Conservation (phyloP, 768 basidiomycete genomes). For the Hirschioporus abietinus region DNA sequence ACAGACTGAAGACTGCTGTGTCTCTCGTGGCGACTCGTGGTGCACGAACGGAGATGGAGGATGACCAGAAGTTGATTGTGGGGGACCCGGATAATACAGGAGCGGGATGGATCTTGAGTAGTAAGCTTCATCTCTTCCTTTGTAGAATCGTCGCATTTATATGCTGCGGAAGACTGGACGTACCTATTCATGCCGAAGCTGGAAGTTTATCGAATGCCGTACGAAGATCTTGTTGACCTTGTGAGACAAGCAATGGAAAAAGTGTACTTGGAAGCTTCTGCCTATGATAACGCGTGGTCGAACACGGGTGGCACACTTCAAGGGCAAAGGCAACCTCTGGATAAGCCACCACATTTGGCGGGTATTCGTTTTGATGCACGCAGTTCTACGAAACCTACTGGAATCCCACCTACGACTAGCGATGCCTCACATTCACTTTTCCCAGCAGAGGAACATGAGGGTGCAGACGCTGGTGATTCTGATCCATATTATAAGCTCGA, state of each 20-base stretch:
- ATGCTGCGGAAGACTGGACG: constrained; percentile 37
- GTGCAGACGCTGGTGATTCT: too few species aligned
- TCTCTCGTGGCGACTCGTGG: constrained; percentile 37
- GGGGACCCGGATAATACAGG: not conserved
- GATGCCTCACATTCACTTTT: too few species aligned
- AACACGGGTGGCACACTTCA: not conserved
- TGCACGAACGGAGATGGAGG: constrained; percentile 24
- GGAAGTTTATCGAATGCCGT: constrained; percentile 40
- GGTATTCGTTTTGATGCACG: not conserved
- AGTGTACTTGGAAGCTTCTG: not conserved
- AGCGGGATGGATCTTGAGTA: constrained; percentile 10
- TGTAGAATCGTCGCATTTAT: not conserved
- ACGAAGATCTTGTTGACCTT: constrained; percentile 29
- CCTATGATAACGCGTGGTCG: not conserved
- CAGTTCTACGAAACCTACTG: too few species aligned
- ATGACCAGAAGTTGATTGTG: not conserved
- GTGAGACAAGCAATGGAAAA: not conserved
- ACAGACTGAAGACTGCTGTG: constrained; percentile 35
- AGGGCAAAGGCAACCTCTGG: not conserved
- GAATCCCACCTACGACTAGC: too few species aligned
- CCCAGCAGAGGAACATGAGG: too few species aligned
- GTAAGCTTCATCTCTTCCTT: not conserved
- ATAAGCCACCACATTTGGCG: not conserved
- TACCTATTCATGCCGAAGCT: constrained; percentile 37
- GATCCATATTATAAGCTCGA: too few species aligned